These are phyloP conservation scores for Colletotrichum acutatum DNA, from an alignment of 2,329 filamentous ascomycete species.

Conservation along the genomic window DNA sequence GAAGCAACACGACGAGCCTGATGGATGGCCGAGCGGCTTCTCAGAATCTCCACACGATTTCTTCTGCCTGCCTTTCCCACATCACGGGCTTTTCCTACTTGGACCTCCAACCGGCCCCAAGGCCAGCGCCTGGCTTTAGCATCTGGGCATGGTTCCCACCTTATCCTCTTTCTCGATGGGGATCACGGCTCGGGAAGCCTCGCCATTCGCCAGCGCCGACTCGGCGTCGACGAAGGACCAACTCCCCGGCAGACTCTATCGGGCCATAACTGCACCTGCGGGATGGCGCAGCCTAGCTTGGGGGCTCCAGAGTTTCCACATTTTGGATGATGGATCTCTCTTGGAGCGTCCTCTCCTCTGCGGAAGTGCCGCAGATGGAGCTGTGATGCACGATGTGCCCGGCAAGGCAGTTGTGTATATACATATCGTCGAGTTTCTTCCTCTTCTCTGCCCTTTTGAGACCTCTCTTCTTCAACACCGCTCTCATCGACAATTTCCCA, in stretches of 20 bases:
- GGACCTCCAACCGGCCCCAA: constrained; percentile 12
- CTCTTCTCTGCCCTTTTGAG: neutral
- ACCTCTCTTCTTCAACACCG: neutral
- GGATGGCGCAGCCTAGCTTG: constrained; percentile 15
- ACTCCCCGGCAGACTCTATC: constrained; percentile 10
- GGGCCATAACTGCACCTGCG: neutral
- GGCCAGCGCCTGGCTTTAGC: neutral
- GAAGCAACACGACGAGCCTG: neutral
- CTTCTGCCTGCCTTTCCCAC: constrained; percentile 4
- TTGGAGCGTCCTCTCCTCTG: neutral
- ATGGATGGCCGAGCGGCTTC: neutral
- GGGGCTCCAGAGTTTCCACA: constrained; percentile 14
- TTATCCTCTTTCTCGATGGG: neutral
- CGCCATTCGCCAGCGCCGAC: constrained; percentile 8
- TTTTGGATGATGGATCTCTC: constrained; percentile 17
- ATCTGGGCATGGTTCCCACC: constrained; percentile 1
- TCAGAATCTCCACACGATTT: constrained; percentile 2
- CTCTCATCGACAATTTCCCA: neutral
- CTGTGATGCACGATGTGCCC: neutral
- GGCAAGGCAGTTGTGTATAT: neutral
- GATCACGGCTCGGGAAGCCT: neutral
- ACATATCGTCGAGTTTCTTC: constrained; percentile 12
- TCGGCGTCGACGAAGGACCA: constrained; percentile 7
- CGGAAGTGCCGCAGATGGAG: constrained; percentile 12
- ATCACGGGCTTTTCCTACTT: constrained; percentile 14